Base-by-base conservation (phyloP, 2,329 filamentous ascomycete genomes). In the Curvularia lunata region DNA sequence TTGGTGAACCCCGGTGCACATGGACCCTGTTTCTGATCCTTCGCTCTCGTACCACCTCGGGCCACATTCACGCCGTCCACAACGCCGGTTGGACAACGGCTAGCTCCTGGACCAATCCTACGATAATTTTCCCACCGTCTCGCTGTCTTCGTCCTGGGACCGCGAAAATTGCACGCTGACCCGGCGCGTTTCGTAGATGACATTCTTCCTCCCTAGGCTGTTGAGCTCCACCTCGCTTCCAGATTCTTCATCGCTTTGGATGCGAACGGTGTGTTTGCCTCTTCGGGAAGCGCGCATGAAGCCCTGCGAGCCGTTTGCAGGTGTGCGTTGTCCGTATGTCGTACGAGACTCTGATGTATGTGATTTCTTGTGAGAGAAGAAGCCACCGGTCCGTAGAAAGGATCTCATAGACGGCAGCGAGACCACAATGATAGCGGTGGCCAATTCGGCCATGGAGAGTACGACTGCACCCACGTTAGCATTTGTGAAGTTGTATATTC, bases 351-450 rank as follows among this genome's bases (percentile, higher is more conserved):
- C 34, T 4, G 62, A 66, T 5, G 59, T 59, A 10, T 56, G 59
- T 10, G 59, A 65, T n/a, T 53, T 56, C 30, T 61, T 63, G n/a
- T 48, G 65, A 4, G 65, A 64, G 19, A 68, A 68, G 12, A 68
- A 53, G 37, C 58, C 48, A 32, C 64, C 66, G 8, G 64, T 58
- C 48, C 65, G 63, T 2, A 71, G 48, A 30, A 66, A 68, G 12
- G 63, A 58, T 56, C 67, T 51, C 60, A 71, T 66, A 2, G 68
- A 65, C 9, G 68, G 68, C 1, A 70, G 52, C 1, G 66, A 66
- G 6, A 67, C 66, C 8, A 71, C 67, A 58, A 71, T 70, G 19
- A 71, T 69, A 5, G 67, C 66, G 27, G 66, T 67, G 12, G 66
- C 55, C 56, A 68, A 64, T 53, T 70, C 68, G n/a, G 68, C 62